A percentile compares a stretch with the other conserved stretches of the same genome.
Evolutionary conservation across 148 eudicot genomes (phyloP).

Genomic region (Rhododendron vialii): DNA sequence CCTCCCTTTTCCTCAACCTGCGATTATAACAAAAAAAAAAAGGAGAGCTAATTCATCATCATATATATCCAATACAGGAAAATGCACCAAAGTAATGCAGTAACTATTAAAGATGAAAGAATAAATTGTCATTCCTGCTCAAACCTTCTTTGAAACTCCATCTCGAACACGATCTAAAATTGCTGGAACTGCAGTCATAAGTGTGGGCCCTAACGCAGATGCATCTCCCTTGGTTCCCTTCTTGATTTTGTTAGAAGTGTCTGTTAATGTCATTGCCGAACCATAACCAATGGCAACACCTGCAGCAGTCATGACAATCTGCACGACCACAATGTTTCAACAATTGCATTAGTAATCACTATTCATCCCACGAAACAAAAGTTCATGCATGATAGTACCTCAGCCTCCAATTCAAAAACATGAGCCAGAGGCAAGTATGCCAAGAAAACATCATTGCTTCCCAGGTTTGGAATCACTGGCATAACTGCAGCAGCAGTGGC

Average conservation of each 20-base stretch:
- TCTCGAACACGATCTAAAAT: conserved; percentile 92
- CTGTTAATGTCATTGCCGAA: conserved; percentile 80
- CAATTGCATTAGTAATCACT: conserved; percentile 5
- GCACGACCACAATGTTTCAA: conserved; percentile 23
- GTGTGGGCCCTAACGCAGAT: conserved; percentile 72
- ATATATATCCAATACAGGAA: background rate
- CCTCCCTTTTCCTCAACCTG: conserved; percentile 89
- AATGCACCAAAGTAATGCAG: background rate
- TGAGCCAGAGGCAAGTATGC: conserved; percentile 95
- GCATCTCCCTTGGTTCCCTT: conserved; percentile 97
- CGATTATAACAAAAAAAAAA: conserved; percentile 7
- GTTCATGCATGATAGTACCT: conserved; percentile 45
- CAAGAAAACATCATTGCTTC: conserved; percentile 65
- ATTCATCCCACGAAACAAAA: background rate
- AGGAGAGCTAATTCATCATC: background rate
- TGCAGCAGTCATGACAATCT: conserved; percentile 78
- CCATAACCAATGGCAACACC: conserved; percentile 89
- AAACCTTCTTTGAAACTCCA: conserved; percentile 87
- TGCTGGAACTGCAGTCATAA: conserved; percentile 97
- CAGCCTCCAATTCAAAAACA: conserved; percentile 92
- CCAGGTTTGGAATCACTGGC: conserved; percentile 75
- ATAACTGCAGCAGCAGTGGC: conserved; percentile 87
- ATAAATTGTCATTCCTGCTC: background rate
- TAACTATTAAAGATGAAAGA: background rate
- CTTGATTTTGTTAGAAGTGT: conserved; percentile 84